Evolutionary conservation across 345 rosid species (phyloP).

Genomic region (Turritis glabra): DNA sequence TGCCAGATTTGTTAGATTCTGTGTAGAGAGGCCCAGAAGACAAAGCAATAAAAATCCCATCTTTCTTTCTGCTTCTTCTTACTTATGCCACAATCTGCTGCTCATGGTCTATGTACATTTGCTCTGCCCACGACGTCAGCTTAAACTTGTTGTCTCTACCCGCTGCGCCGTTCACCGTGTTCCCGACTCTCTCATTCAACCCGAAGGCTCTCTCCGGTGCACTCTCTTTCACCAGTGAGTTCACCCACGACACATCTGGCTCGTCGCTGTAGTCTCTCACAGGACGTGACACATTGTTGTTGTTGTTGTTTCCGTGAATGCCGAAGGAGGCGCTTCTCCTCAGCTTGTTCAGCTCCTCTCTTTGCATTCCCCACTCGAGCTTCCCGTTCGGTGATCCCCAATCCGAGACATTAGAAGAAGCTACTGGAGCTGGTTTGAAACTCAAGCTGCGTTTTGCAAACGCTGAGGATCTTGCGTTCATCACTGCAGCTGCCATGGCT

Average conservation of each 20-base stretch:
- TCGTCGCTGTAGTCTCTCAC: conserved; percentile 46
- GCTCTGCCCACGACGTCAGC: conserved; percentile 77
- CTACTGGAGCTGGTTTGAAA: conserved; percentile 54
- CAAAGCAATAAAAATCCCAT: not conserved
- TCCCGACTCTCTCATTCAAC: conserved; percentile 43
- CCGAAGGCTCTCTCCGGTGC: conserved; percentile 47
- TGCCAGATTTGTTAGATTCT: conserved; percentile 33
- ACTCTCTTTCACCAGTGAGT: conserved; percentile 76
- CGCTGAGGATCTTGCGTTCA: conserved; percentile 90
- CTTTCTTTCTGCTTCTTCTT: conserved; percentile 14
- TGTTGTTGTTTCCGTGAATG: conserved; percentile 48
- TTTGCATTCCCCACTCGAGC: conserved; percentile 86
- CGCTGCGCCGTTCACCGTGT: conserved; percentile 34
- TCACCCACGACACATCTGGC: conserved; percentile 97
- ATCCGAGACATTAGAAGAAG: conserved; percentile 56
- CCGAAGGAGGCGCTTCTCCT: conserved; percentile 86
- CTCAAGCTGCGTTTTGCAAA: conserved; percentile 90
- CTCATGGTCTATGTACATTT: conserved; percentile 85
- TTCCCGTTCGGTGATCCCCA: conserved; percentile 89
- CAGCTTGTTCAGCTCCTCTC: conserved; percentile 82
- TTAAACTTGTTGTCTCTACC: conserved; percentile 44
- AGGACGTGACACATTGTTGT: conserved; percentile 23
- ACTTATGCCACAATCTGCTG: conserved; percentile 77
- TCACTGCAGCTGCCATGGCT: conserved; percentile 84
- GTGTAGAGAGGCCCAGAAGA: conserved; percentile 32